Conservation (phyloP, 2,329 filamentous ascomycete genomes). For the Metarhizium rileyi region DNA sequence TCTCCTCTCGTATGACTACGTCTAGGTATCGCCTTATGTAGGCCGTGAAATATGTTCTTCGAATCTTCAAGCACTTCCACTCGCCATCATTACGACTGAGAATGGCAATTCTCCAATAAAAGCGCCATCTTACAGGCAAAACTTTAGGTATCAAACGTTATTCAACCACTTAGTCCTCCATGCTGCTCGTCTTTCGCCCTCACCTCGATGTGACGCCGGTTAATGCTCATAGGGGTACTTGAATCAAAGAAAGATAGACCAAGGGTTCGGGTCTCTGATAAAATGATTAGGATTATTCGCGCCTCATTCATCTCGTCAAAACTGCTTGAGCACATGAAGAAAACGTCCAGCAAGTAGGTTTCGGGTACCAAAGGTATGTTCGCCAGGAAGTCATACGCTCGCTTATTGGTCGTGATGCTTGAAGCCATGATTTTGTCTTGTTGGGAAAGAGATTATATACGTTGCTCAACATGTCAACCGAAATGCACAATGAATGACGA, state of each 20-base stretch:
- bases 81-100: neutral
- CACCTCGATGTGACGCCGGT: neutral
- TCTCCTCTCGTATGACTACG: constrained; percentile 9
- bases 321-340: constrained; percentile 4
- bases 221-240: constrained; percentile 6
- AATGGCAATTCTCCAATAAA: neutral
- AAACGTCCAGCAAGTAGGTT: neutral
- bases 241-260: constrained; percentile 7
- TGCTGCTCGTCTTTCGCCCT: neutral
- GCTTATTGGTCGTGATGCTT: constrained; percentile 8
- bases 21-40: constrained; percentile 7
- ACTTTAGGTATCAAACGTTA: constrained; percentile 1
- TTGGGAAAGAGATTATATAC: constrained; percentile 10
- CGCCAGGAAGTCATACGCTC: neutral
- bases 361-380: neutral
- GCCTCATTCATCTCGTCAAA: constrained; percentile 7
- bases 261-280: constrained; percentile 7
- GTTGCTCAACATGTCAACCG: constrained; percentile 6
- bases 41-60: constrained; percentile 9
- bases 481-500: constrained; percentile 6
- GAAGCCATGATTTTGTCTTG: neutral
- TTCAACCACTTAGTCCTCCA: neutral
- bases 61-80: constrained; percentile 6
- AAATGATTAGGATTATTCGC: constrained; percentile 9
- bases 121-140: neutral